Evolutionary conservation across 2,329 filamentous ascomycete species (phyloP), one percentile per base, ranked within the genome.

Genomic region (Colletotrichum trifolii): DNA sequence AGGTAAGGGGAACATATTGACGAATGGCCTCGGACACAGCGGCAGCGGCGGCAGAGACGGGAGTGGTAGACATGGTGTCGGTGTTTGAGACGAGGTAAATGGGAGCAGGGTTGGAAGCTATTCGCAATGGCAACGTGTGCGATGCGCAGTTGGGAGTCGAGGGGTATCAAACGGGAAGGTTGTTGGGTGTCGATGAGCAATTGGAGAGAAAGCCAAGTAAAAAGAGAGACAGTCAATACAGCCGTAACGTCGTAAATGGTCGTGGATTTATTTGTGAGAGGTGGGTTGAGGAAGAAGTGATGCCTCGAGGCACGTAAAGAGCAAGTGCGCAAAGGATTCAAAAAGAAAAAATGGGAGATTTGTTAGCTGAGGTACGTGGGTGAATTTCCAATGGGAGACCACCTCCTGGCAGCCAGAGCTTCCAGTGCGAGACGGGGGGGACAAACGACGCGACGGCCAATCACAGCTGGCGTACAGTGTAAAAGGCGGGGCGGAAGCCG

Each of bases 1-100:
- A 97, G 70, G 94, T 97, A 76, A 97, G 81, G 61, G 94, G 94
- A 59, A 97, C 93, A 63, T 94, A 93, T 76, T 86, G 85, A 57
- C 84, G 82, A 65, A 55, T 50, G 15, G 54, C 52, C 54, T 67
- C 64, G 47, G 54, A 39, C 6, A 35, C 39, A 33, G 56, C 35
- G 25, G 52, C 45, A 8, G 39, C 39, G 35, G 56, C 35, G 25
- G 52, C 39, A 17, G 50, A 33, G 38, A 43, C 35, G 43, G 58
- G 38, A 7, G 54, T 25, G 33, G 55, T 53, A 34, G 64, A 43
- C 64, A 67, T 64, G n/a, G 48, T 48, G 54, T 54, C 55, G 13
- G 25, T 33, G 42, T 47, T 12, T 25, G 25, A 8, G 54, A 33
- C 11, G 38, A 43, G 2, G 40, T 0, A 43, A 40, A 35, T n/a